Percentiles rank a stretch among this genome's conserved stretches.
Conservation (phyloP, 129 eudicot genomes). For the Glebionis coronaria region DNA sequence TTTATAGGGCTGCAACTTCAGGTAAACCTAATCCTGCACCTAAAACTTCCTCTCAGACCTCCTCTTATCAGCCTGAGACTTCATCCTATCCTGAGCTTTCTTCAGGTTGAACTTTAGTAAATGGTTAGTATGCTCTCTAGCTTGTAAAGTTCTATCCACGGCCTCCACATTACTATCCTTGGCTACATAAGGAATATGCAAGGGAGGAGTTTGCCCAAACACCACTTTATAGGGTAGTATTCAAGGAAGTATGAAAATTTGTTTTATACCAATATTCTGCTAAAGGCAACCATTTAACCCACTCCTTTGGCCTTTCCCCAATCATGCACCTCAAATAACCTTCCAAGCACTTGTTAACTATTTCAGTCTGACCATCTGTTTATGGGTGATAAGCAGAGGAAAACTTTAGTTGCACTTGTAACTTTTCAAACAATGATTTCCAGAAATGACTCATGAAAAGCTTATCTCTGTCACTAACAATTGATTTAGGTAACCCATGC, state of each 20-base stretch:
- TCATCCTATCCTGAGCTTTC: not conserved
- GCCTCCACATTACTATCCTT: not conserved
- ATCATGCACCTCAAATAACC: too few species aligned
- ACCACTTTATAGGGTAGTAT: not conserved
- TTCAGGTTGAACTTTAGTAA: too few species aligned
- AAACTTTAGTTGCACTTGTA: too few species aligned
- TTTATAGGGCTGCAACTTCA: not conserved
- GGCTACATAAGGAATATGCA: not conserved
- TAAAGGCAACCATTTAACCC: too few species aligned
- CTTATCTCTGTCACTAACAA: too few species aligned
- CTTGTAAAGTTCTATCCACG: not conserved
- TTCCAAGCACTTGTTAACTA: too few species aligned
- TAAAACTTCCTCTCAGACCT: not conserved
- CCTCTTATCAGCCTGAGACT: not conserved
- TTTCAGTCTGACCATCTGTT: too few species aligned
- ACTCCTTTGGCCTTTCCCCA: too few species aligned
- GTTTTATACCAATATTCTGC: not conserved
- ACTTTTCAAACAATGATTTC: too few species aligned
- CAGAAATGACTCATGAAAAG: too few species aligned
- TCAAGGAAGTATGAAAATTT: not conserved
- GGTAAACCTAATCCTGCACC: not conserved
- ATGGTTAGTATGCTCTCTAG: not conserved
- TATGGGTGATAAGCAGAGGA: too few species aligned
- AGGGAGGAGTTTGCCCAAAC: not conserved
- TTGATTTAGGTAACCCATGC: too few species aligned